A percentile compares a stretch with the other conserved stretches of the same genome.
Evolutionary conservation across 1,284 basidiomycete species (phyloP).

Genomic region (Apiotrichum veenhuisii): DNA sequence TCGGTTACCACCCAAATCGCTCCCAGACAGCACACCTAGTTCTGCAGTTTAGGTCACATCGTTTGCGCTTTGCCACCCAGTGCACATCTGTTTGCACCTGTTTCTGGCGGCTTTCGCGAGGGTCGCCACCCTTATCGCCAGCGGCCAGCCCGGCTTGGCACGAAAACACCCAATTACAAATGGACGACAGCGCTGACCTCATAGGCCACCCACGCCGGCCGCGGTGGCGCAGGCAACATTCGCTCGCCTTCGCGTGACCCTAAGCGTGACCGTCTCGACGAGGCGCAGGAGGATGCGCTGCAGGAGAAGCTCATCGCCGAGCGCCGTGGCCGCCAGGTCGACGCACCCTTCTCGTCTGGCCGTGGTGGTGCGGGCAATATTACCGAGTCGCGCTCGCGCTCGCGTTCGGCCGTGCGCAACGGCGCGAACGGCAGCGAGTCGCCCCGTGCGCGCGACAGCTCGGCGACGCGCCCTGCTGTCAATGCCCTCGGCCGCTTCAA

Average conservation of each 20-base stretch:
- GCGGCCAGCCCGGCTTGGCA: not conserved
- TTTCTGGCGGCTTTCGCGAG: too few relatives aligned
- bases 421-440: too few relatives aligned
- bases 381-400: constrained; percentile 26
- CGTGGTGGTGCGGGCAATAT: constrained; percentile 50
- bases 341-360: constrained; percentile 41
- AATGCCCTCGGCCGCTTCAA: not conserved
- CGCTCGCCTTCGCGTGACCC: constrained; percentile 42
- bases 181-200: constrained; percentile 2
- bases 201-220: constrained; percentile 46
- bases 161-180: not conserved
- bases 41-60: too few relatives aligned
- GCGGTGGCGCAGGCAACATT: constrained; percentile 50
- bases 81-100: not conserved
- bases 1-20: too few relatives aligned
- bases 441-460: not conserved
- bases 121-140: not conserved
- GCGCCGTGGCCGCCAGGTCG: constrained; percentile 40
- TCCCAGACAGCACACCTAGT: too few relatives aligned
- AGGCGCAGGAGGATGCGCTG: constrained; percentile 40
- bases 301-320: constrained; percentile 46
- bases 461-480: not conserved
- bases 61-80: too few relatives aligned
- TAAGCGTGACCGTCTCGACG: constrained; percentile 23
- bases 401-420: constrained; percentile 22